Percentiles rank a stretch among this genome's conserved stretches.
These are phyloP conservation scores for Chloropicon primus DNA, from an alignment of 139 green algal species.

Conservation along the genomic window DNA sequence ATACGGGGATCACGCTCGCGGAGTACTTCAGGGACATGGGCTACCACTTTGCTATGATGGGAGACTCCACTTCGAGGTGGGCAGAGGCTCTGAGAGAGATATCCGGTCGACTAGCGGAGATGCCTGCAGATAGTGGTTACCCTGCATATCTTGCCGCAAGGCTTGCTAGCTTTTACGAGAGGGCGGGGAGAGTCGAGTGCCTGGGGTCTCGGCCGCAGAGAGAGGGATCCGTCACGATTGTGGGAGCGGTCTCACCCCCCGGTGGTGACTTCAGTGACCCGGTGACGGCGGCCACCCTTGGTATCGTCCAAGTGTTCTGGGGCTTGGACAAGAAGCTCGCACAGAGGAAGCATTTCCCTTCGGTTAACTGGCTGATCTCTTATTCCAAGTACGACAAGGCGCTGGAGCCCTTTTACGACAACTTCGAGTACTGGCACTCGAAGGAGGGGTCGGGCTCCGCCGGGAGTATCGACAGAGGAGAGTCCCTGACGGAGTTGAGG, in stretches of 20 bases:
- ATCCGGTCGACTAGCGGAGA: constrained; percentile 92
- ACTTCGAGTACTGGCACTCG: constrained; percentile 15
- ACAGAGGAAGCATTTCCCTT: constrained; percentile 98
- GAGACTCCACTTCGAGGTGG: constrained; percentile 94
- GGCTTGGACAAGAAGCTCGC: constrained; percentile 99
- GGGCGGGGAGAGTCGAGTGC: constrained; percentile 87
- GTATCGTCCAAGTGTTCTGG: constrained; percentile 99
- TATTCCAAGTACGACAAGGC: constrained; percentile 98
- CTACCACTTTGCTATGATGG: constrained; percentile 94
- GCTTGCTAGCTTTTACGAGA: constrained; percentile 97
- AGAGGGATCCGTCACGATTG: constrained; percentile 88
- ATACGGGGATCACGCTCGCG: constrained; percentile 97
- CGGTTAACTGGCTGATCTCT: constrained; percentile 99
- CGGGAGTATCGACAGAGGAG: not conserved
- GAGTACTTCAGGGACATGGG: constrained; percentile 99
- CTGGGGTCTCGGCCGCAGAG: constrained; percentile 68
- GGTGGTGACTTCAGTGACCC: constrained; percentile 97
- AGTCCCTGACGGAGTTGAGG: constrained; percentile 17
- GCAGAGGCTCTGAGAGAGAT: constrained; percentile 98
- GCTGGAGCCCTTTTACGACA: constrained; percentile 95
- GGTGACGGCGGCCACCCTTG: constrained; percentile 92
- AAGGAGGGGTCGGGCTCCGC: not conserved
- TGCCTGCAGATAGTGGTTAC: constrained; percentile 92
- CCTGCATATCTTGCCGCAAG: constrained; percentile 72
- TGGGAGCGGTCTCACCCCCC: constrained; percentile 92